These are phyloP conservation scores for Rhizopogon vesiculosus DNA, from an alignment of 768 basidiomycete species.

Conservation along the genomic window DNA sequence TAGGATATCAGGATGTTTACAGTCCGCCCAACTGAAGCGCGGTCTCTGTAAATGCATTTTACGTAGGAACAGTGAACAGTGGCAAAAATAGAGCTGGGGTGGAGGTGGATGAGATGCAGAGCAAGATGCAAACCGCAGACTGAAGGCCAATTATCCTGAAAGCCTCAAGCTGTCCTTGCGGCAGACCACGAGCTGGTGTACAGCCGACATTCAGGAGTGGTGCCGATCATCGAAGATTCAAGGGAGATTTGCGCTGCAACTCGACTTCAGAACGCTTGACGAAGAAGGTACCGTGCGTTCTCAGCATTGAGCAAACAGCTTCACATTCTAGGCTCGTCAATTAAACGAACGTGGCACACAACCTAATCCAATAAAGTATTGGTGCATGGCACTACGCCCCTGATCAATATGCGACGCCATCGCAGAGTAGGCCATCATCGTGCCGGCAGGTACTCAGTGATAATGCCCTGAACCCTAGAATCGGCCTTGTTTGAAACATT, in stretches of 20 bases:
- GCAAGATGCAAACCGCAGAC: background rate
- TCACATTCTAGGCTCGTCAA: background rate
- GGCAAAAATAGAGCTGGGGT: background rate
- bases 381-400: too few species aligned
- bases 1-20: background rate
- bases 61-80: background rate
- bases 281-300: background rate
- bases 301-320: background rate
- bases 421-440: background rate
- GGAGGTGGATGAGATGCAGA: background rate
- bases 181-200: background rate
- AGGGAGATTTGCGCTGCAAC: background rate
- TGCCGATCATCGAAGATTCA: background rate
- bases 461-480: constrained; percentile 12
- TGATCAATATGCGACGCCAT: background rate
- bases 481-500: constrained; percentile 12
- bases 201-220: background rate
- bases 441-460: background rate
- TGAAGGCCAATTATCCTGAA: background rate
- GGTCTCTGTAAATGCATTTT: background rate
- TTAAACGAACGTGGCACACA: background rate
- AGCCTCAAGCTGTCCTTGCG: constrained; percentile 1
- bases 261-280: background rate
- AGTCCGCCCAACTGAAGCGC: background rate
- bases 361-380: background rate